These are phyloP conservation scores for Plantago elongata DNA, from an alignment of 257 asterid genomes.

Conservation along the genomic window DNA sequence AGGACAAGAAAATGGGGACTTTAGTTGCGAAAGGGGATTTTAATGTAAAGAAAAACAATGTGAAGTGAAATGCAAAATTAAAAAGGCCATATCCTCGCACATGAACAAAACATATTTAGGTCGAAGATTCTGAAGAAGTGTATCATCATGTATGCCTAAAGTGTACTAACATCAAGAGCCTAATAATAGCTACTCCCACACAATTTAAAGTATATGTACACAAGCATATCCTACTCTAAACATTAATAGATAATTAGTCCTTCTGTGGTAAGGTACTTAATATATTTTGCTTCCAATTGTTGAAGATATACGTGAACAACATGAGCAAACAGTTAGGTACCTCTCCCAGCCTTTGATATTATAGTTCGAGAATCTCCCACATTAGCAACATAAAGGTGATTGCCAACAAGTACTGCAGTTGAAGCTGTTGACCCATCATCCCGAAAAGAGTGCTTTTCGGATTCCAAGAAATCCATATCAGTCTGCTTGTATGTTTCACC, in stretches of 20 bases:
- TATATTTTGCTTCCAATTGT: too few relatives aligned
- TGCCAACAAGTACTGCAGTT: constrained; percentile 79
- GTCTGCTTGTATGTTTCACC: constrained; percentile 90
- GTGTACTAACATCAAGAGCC: background rate
- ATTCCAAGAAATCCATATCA: constrained; percentile 74
- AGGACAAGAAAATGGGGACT: constrained; percentile 14
- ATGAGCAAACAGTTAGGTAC: constrained; percentile 29
- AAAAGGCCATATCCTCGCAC: constrained; percentile 1
- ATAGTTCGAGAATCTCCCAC: constrained; percentile 98
- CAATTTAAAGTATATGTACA: too few relatives aligned
- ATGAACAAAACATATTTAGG: background rate
- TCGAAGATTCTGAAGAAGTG: background rate
- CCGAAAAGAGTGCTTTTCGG: constrained; percentile 85
- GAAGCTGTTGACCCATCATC: constrained; percentile 99
- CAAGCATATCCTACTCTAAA: too few relatives aligned
- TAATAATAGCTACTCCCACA: background rate
- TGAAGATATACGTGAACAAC: too few relatives aligned
- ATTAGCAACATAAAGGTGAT: constrained; percentile 93
- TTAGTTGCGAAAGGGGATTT: constrained; percentile 8
- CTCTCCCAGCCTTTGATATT: constrained; percentile 87
- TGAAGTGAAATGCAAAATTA: too few relatives aligned
- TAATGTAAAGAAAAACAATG: constrained; percentile 1
- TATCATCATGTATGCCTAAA: background rate
- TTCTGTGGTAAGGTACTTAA: too few relatives aligned
- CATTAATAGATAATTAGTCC: too few relatives aligned